A percentile compares a stretch with the other conserved stretches of the same genome.
Conservation (phyloP, 2,329 filamentous ascomycete genomes). For the Trichoderma hamatum region DNA sequence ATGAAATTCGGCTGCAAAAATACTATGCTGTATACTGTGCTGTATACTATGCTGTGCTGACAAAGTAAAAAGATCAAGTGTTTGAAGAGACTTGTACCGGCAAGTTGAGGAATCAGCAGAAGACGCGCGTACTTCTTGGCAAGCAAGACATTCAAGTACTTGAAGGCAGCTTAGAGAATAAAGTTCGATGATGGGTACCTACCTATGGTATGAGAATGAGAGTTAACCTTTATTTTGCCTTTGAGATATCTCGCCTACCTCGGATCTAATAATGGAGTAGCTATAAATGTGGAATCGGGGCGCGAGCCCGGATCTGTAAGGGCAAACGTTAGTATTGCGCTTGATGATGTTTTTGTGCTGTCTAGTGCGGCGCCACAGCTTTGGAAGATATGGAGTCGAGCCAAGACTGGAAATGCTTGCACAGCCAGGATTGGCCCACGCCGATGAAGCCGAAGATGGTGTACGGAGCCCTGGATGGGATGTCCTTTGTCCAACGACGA, state of each 20-base stretch:
- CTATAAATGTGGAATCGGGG: neutral
- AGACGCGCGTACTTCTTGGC: conserved; percentile 9
- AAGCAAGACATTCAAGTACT: neutral
- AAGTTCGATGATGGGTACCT: neutral
- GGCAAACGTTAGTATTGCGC: neutral
- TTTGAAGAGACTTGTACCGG: neutral
- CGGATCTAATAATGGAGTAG: neutral
- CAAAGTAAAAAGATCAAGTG: neutral
- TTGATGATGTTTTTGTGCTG: neutral
- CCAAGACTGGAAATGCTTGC: conserved; percentile 14
- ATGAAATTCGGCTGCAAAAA: neutral
- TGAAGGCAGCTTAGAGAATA: neutral
- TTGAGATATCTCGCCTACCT: neutral
- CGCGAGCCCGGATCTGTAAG: neutral
- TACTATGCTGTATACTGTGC: too few species aligned
- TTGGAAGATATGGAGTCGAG: conserved; percentile 12
- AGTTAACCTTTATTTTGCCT: conserved; percentile 1
- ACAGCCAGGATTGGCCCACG: conserved; percentile 9
- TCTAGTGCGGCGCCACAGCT: neutral
- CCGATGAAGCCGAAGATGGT: conserved; percentile 8
- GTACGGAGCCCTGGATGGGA: neutral
- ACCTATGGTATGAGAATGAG: neutral
- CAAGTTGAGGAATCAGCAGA: conserved; percentile 4
- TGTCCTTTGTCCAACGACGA: neutral
- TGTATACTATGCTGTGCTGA: neutral